Evolutionary conservation across 2,329 filamentous ascomycete genomes (phyloP).

Genomic region (Pseudogymnoascus sp.): DNA sequence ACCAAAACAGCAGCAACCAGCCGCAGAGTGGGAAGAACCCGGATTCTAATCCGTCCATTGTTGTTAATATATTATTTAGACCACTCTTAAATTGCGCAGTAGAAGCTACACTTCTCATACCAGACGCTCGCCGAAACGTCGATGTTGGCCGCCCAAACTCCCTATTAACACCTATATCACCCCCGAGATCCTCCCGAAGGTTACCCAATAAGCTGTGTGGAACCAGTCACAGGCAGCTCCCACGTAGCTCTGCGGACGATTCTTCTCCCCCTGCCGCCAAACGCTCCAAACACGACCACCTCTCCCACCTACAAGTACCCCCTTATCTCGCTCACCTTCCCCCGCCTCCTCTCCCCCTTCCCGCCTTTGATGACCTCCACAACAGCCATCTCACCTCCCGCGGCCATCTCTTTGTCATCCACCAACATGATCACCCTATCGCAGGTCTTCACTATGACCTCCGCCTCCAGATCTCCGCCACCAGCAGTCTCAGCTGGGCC

Average conservation of each 20-base stretch:
- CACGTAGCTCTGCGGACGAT: neutral
- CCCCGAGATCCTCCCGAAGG: neutral
- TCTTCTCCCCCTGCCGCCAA: neutral
- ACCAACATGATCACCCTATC: conserved; percentile 66
- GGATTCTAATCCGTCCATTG: neutral
- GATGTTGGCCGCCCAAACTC: neutral
- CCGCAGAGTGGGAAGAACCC: neutral
- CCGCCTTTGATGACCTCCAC: neutral
- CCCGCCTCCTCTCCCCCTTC: neutral
- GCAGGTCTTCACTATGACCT: conserved; percentile 65
- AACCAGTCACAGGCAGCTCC: neutral
- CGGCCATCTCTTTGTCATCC: conserved; percentile 58
- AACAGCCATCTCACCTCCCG: neutral
- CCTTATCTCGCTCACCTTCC: neutral
- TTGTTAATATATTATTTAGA: neutral
- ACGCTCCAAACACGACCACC: neutral
- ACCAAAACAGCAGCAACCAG: neutral
- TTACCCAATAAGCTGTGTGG: neutral
- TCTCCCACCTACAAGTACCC: neutral
- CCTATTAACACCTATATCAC: neutral
- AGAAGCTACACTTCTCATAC: neutral
- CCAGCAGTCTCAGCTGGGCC: conserved; percentile 41
- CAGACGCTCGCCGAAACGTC: neutral
- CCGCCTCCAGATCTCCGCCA: conserved; percentile 60
- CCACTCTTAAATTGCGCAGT: neutral